Conservation (phyloP, 345 rosid species). For the Pistacia integerrima region DNA sequence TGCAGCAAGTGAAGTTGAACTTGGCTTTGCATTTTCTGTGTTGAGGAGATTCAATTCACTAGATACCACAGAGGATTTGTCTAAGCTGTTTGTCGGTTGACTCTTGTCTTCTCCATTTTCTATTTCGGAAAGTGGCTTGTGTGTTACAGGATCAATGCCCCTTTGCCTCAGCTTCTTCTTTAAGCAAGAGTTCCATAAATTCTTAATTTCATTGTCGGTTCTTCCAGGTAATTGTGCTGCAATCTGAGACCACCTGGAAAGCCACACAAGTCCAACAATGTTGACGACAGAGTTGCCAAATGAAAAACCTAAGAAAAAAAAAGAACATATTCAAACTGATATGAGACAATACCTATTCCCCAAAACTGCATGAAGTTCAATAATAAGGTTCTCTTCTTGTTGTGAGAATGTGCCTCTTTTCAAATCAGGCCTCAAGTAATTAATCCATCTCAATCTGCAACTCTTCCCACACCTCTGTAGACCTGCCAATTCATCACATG, state of each 20-base stretch:
- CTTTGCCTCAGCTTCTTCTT: slow-evolving; percentile 59
- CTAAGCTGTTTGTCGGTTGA: slow-evolving; percentile 25
- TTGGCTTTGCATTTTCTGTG: slow-evolving; percentile 19
- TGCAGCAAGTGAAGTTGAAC: slow-evolving; percentile 26
- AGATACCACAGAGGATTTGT: slow-evolving; percentile 24
- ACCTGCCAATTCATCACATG: slow-evolving; percentile 44
- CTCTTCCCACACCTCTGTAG: slow-evolving; percentile 98
- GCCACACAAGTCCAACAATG: slow-evolving; percentile 5
- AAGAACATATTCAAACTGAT: neutral
- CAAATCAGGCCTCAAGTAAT: slow-evolving; percentile 94
- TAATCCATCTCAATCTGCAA: slow-evolving; percentile 95
- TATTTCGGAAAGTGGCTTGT: slow-evolving; percentile 59
- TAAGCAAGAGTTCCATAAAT: slow-evolving; percentile 63
- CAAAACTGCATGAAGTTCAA: slow-evolving; percentile 90
- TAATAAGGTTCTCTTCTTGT: slow-evolving; percentile 82
- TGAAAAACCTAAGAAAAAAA: neutral
- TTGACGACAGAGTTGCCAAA: neutral
- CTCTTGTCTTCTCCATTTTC: slow-evolving; percentile 54
- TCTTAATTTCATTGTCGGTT: slow-evolving; percentile 73
- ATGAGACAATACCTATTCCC: slow-evolving; percentile 68
- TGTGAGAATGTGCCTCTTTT: slow-evolving; percentile 96
- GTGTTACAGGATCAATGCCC: slow-evolving; percentile 69
- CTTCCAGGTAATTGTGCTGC: slow-evolving; percentile 72
- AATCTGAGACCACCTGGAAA: slow-evolving; percentile 65
- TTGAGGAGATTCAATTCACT: slow-evolving; percentile 32